A percentile compares a stretch with the other conserved stretches of the same genome.
These are phyloP conservation scores for Cystobasidium slooffiae DNA, from an alignment of 1,284 basidiomycete species.

Conservation along the genomic window DNA sequence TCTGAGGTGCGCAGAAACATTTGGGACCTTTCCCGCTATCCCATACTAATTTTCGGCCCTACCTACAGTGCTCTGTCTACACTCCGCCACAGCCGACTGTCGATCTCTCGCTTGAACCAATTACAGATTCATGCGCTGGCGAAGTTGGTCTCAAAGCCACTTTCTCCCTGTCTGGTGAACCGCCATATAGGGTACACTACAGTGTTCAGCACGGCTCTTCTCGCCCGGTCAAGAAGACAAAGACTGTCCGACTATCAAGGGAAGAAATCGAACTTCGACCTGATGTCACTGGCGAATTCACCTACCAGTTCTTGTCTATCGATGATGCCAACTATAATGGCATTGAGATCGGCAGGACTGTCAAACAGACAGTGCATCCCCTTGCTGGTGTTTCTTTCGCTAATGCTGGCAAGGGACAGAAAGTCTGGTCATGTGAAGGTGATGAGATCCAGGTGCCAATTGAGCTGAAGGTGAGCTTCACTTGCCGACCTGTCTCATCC, in stretches of 20 bases:
- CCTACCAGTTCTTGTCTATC: conserved; percentile 78
- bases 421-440: conserved; percentile 65
- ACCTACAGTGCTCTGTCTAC: conserved; percentile 49
- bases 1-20: conserved; percentile 59
- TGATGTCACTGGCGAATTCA: conserved; percentile 84
- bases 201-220: conserved; percentile 65
- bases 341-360: conserved; percentile 67
- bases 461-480: conserved; percentile 67
- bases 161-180: conserved; percentile 82
- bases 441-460: conserved; percentile 73
- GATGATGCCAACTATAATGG: conserved; percentile 82
- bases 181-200: conserved; percentile 86
- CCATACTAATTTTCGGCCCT: not conserved
- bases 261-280: conserved; percentile 86
- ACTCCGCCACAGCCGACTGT: conserved; percentile 49
- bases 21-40: not conserved
- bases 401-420: conserved; percentile 59
- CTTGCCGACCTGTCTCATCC: not conserved
- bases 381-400: conserved; percentile 77
- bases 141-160: conserved; percentile 89
- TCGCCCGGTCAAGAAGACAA: conserved; percentile 53
- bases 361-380: conserved; percentile 85
- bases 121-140: conserved; percentile 83
- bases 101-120: conserved; percentile 73
- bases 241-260: conserved; percentile 70